Conservation (phyloP, 164 flowering plant species). For the Berberis vulgaris region DNA sequence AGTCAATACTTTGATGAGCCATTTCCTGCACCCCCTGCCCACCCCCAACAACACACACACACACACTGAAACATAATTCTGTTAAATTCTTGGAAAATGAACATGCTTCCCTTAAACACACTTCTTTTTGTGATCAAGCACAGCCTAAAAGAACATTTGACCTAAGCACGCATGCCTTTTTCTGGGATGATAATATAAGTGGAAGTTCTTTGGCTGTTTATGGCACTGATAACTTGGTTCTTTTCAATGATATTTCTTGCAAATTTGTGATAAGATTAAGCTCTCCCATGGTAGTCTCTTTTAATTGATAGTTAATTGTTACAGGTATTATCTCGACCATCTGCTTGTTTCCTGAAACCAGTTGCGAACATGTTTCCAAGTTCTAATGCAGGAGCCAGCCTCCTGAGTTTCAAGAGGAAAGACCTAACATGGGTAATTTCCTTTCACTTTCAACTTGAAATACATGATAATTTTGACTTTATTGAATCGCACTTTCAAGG, state of each 20-base stretch:
- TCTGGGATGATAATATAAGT: no score
- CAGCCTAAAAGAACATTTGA: background rate
- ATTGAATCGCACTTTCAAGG: no score
- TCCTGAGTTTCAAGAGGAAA: slow-evolving; percentile 74
- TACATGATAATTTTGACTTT: no score
- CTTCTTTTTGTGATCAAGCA: no score
- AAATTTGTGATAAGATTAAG: background rate
- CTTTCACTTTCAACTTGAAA: slow-evolving; percentile 2
- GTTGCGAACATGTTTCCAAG: slow-evolving; percentile 42
- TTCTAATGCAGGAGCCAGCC: slow-evolving; percentile 41
- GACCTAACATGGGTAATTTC: slow-evolving; percentile 65
- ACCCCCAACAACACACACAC: no score
- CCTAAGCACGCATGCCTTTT: background rate
- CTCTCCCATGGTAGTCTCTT: background rate
- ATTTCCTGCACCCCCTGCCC: no score
- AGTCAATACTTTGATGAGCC: no score
- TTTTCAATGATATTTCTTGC: background rate
- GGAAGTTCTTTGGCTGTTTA: background rate
- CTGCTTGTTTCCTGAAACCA: slow-evolving; percentile 74
- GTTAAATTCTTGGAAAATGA: no score
- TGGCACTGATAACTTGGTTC: background rate
- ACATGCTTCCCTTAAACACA: no score
- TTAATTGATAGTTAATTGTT: slow-evolving; percentile 6
- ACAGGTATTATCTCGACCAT: slow-evolving; percentile 62
- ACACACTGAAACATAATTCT: no score